Percentiles rank a stretch among this genome's conserved stretches.
Conservation (phyloP, 176 grass and related monocot species). For the Triticum timopheevii region DNA sequence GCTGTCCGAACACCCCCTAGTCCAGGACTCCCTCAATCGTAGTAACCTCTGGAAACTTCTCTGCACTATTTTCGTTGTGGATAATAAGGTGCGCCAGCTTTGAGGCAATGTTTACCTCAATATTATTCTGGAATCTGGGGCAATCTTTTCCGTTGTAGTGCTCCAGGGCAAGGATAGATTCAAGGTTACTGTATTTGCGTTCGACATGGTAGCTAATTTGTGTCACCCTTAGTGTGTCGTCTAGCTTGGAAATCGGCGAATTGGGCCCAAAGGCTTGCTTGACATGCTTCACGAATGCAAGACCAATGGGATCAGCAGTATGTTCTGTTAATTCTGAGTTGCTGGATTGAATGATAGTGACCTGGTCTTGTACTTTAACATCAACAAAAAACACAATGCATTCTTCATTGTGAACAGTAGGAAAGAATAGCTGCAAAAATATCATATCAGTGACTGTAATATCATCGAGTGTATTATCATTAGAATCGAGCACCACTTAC, state of each 20-base stretch:
- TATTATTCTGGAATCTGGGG: not conserved
- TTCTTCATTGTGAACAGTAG: not conserved
- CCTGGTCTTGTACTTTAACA: not conserved
- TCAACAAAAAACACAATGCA: not conserved
- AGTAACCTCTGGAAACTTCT: not conserved
- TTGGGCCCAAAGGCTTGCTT: not conserved
- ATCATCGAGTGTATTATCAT: not conserved
- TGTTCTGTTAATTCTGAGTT: not conserved
- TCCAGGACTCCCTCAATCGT: too few relatives aligned
- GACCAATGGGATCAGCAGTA: not conserved
- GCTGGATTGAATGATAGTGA: not conserved
- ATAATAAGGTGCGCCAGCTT: not conserved
- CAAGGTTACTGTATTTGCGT: not conserved
- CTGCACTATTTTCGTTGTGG: not conserved
- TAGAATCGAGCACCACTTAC: not conserved
- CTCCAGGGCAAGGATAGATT: not conserved
- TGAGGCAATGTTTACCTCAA: not conserved
- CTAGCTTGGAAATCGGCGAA: not conserved
- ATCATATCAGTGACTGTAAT: not conserved
- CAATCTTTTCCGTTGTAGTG: not conserved
- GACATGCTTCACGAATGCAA: not conserved
- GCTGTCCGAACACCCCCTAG: too few relatives aligned
- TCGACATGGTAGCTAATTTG: not conserved
- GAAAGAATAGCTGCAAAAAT: not conserved
- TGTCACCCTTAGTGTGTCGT: not conserved